A percentile compares a stretch with the other conserved stretches of the same genome.
phyloP scores from a whole-genome alignment of 2,329 filamentous ascomycete species.

The Pestalotiopsis sp. region DNA sequence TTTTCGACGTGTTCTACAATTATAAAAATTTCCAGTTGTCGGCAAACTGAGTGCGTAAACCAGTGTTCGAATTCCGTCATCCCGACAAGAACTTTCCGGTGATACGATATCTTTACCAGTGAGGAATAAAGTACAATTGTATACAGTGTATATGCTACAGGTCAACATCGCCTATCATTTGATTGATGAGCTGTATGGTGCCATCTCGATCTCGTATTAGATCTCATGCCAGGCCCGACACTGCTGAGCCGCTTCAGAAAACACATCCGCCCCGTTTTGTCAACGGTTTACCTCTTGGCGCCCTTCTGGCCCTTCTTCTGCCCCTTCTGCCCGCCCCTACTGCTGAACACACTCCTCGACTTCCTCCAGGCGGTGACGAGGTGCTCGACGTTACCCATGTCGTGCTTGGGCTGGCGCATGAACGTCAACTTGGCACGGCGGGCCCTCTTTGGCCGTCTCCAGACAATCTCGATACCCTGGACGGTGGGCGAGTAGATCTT shows the following conservation, averaged over 20 bases:
- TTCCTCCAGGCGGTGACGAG: slow-evolving; percentile 67
- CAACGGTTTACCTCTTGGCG: not conserved
- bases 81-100: not conserved
- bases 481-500: slow-evolving; percentile 93
- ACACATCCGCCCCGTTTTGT: not conserved
- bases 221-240: not conserved
- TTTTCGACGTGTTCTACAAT: not conserved
- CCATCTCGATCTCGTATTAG: not conserved
- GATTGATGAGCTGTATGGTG: not conserved
- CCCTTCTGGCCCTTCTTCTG: not conserved
- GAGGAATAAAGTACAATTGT: slow-evolving; percentile 7
- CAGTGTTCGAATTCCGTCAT: not conserved
- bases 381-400: slow-evolving; percentile 83
- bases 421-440: slow-evolving; percentile 88
- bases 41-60: not conserved
- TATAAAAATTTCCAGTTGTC: not conserved
- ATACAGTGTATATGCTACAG: slow-evolving; percentile 7
- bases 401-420: slow-evolving; percentile 85
- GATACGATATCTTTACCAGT: not conserved
- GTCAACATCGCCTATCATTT: not conserved
- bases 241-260: not conserved
- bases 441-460: slow-evolving; percentile 81
- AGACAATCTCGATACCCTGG: slow-evolving; percentile 89
- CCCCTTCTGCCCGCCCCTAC: slow-evolving; percentile 17
- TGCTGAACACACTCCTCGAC: slow-evolving; percentile 40